Evolutionary conservation across 2,329 filamentous ascomycete species (phyloP).

Genomic region (Sclerotinia borealis): DNA sequence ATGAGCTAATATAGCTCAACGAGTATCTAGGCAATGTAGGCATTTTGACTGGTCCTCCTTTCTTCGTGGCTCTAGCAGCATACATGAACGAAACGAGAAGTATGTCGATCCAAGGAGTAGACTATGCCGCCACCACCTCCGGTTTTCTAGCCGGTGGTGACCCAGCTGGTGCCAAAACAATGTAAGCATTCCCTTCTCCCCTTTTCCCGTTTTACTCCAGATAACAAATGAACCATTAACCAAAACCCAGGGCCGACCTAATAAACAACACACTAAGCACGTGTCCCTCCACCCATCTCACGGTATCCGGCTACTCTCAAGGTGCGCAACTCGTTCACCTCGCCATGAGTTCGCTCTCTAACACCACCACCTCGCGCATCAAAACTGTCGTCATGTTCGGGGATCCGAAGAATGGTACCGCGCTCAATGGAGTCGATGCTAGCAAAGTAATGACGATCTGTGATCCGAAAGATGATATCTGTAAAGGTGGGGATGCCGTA

Average conservation of each 20-base stretch:
- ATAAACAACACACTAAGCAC: conserved; percentile 19
- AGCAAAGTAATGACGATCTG: conserved; percentile 24
- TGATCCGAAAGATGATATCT: conserved; percentile 24
- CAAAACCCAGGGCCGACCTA: conserved; percentile 17
- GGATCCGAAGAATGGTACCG: conserved; percentile 28
- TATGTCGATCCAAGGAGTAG: conserved; percentile 47
- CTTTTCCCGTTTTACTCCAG: not conserved
- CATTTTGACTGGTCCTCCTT: conserved; percentile 25
- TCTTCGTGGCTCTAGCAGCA: conserved; percentile 25
- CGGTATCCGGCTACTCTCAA: conserved; percentile 28
- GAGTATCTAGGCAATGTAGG: conserved; percentile 28
- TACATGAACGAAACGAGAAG: conserved; percentile 36
- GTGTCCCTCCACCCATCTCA: conserved; percentile 23
- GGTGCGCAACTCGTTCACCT: conserved; percentile 28
- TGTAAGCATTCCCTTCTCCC: conserved; percentile 31
- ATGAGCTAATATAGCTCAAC: not conserved
- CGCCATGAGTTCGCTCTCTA: conserved; percentile 16
- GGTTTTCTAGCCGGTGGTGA: conserved; percentile 45
- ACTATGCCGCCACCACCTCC: conserved; percentile 42
- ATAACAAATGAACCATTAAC: not conserved
- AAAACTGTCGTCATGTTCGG: conserved; percentile 25
- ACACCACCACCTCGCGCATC: conserved; percentile 19
- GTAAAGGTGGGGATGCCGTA: conserved; percentile 20
- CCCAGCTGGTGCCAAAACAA: conserved; percentile 37
- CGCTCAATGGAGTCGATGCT: conserved; percentile 18